Evolutionary conservation across 2,329 filamentous ascomycete genomes (phyloP).

Genomic region (Cylindrodendrum hubeiense): DNA sequence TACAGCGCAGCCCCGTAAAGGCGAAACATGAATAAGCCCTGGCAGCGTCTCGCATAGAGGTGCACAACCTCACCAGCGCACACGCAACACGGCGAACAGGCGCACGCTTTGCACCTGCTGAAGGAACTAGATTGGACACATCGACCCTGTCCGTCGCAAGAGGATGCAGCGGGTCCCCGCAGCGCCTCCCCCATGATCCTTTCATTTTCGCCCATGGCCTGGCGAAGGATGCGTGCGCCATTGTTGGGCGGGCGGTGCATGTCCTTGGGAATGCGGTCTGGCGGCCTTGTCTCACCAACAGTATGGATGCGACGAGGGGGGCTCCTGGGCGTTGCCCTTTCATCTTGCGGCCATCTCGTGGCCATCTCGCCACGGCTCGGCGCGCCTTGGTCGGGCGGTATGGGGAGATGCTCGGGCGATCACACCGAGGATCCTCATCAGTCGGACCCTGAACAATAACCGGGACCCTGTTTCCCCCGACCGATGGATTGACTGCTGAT

Average conservation of each 20-base stretch:
- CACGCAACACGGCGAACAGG: background rate
- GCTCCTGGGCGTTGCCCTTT: background rate
- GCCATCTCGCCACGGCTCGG: background rate
- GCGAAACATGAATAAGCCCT: conserved; percentile 6
- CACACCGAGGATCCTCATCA: background rate
- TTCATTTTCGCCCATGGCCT: background rate
- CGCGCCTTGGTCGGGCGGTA: background rate
- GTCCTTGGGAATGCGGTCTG: background rate
- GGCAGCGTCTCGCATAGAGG: conserved; percentile 5
- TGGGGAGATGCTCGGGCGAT: background rate
- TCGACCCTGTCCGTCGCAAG: background rate
- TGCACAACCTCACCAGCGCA: background rate
- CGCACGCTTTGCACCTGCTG: background rate
- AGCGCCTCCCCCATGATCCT: background rate
- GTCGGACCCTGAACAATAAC: background rate
- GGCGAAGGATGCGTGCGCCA: background rate
- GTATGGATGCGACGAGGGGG: background rate
- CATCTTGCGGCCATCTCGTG: background rate
- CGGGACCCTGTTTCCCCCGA: background rate
- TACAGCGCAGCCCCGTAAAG: background rate
- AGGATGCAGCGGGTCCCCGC: background rate
- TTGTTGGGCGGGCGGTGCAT: background rate
- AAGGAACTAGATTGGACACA: background rate
- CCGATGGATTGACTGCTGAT: background rate
- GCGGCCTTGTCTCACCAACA: conserved; percentile 5